Percentiles rank a stretch among this genome's conserved stretches.
These are phyloP conservation scores for Cucumis sativus DNA, from an alignment of 306 rosid genomes.

Conservation along the genomic window Cucumber_9930_V3 NC_026656.2:24374001-24374500, in stretches of 20 bases:
- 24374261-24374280: neutral
- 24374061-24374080: slow-evolving; percentile 91
- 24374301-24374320: slow-evolving; percentile 61
- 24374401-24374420: slow-evolving; percentile 89
- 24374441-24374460: slow-evolving; percentile 95
- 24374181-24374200: slow-evolving; percentile 93
- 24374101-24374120: slow-evolving; percentile 97
- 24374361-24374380: slow-evolving; percentile 76
- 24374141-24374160: slow-evolving; percentile 95
- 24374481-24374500: slow-evolving; percentile 57
- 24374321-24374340: slow-evolving; percentile 90
- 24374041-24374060: slow-evolving; percentile 71
- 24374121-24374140: slow-evolving; percentile 97
- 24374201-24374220: slow-evolving; percentile 85
- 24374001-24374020: slow-evolving; percentile 69
- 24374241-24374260: neutral
- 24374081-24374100: slow-evolving; percentile 97
- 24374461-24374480: slow-evolving; percentile 93
- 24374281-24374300: neutral
- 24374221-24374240: slow-evolving; percentile 45
- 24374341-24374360: slow-evolving; percentile 79
- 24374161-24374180: slow-evolving; percentile 76
- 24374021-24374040: slow-evolving; percentile 66
- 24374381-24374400: slow-evolving; percentile 98
- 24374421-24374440: slow-evolving; percentile 88